Percentiles rank a stretch among this genome's conserved stretches.
Conservation (phyloP, 139 green algal genomes). For the Dunaliella sp. region DNA sequence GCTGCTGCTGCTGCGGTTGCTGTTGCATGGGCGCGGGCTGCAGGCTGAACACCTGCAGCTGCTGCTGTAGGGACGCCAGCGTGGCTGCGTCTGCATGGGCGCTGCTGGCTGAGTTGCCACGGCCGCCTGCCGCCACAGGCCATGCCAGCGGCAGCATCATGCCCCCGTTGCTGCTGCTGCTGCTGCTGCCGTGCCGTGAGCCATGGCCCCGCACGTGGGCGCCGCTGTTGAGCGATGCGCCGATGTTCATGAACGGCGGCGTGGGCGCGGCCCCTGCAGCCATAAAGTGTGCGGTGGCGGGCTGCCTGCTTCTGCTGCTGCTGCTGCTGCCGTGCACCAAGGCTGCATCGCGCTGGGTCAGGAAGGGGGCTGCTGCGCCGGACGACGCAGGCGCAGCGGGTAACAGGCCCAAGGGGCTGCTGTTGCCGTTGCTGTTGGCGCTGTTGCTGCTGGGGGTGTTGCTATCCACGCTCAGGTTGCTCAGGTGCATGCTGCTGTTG, state of each 20-base stretch:
- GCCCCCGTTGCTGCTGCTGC: neutral
- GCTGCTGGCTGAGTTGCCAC: neutral
- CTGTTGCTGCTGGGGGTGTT: neutral
- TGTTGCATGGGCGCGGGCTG: neutral
- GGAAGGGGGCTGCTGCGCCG: neutral
- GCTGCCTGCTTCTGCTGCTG: neutral
- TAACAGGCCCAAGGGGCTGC: neutral
- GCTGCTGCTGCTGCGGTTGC: neutral
- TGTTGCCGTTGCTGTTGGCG: neutral
- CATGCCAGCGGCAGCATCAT: neutral
- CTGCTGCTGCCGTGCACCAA: neutral
- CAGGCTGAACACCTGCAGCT: neutral
- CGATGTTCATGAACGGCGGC: neutral
- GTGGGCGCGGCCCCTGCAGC: neutral
- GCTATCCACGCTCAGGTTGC: neutral
- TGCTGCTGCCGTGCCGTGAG: neutral
- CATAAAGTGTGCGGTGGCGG: neutral
- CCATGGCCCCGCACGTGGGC: neutral
- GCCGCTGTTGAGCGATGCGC: neutral
- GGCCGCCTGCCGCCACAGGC: neutral
- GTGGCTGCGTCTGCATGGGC: neutral
- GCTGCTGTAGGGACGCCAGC: neutral
- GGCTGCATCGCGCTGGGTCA: neutral
- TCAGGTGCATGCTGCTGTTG: neutral
- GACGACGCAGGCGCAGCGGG: neutral